Evolutionary conservation across 2,329 filamentous ascomycete species (phyloP), one percentile per base, ranked within the genome.

Genomic region (Colletotrichum sp.): DNA sequence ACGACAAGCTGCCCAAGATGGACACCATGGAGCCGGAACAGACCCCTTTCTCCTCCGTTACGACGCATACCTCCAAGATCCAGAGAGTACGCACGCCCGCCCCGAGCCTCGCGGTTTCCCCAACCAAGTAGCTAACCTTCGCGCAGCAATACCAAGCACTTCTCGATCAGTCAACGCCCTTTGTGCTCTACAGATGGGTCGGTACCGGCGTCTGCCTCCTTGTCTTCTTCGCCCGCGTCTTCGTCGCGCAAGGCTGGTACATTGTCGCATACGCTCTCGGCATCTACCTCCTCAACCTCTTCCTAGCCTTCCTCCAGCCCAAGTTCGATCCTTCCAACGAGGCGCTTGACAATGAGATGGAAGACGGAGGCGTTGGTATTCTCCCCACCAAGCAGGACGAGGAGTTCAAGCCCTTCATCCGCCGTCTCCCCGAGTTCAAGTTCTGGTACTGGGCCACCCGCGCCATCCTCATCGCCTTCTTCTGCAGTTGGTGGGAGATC

Each of bases 291-390:
- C 93, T 99, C 77, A 99, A 99, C 88, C 93, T 99, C 77, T 99
- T 99, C 91, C 95, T 99, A 84, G 97, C 97, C 80, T 99, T 99
- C 90, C 91, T 99, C 71, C 95, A 96, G 83, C 97, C 97, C 81
- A 99, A 99, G 89, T 98, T 99, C 89, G 97, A 99, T 88, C 97
- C 97, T 72, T 98, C 96, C 78, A 95, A 97, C 83, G 96, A 98
- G 83, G 90, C 90, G 65, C 90, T 96, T 84, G 97, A 99, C 85
- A 97, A 96, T 83, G 96, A 98, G 79, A 96, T 98, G 91, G 97
- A 99, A 86, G 96, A 98, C 81, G 97, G 97, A 77, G 91, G 95
- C 19, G 92, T 92, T 32, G 93, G 94, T 70, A 92, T 92, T 30
- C 92, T 99, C 59, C 97, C 97, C 28, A 98, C 96, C 74, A 98